phyloP scores from a whole-genome alignment of 139 green algal genomes.

The Tetratostichococcus sp. region DNA sequence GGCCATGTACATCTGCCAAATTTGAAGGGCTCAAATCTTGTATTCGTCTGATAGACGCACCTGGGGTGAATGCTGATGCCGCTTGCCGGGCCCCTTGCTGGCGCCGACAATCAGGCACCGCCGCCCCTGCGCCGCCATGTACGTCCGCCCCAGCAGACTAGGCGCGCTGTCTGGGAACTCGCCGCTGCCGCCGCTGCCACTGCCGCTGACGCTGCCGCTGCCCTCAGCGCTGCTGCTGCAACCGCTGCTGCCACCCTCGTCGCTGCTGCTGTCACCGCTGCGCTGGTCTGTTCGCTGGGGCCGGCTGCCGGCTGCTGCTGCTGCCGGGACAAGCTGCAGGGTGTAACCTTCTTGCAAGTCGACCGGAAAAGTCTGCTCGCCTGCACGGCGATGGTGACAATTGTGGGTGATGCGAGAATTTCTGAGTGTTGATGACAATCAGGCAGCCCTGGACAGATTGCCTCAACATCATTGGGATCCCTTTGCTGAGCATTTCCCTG shows the following conservation, averaged over 20 bases:
- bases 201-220: neutral
- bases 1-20: constrained; percentile 68
- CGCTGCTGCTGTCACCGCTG: neutral
- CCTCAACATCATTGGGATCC: too few species aligned
- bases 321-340: constrained; percentile 36
- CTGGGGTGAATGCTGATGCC: neutral
- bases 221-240: neutral
- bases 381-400: too few species aligned
- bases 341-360: constrained; percentile 61
- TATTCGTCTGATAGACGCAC: too few species aligned
- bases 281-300: too few species aligned
- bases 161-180: constrained; percentile 18
- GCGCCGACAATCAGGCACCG: constrained; percentile 58
- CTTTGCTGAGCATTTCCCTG: too few species aligned
- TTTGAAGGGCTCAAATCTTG: too few species aligned
- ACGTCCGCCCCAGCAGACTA: constrained; percentile 71
- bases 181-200: too few species aligned
- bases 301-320: too few species aligned
- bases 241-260: neutral
- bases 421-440: too few species aligned
- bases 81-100: constrained; percentile 49
- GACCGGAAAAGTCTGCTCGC: constrained; percentile 30
- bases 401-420: too few species aligned
- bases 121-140: constrained; percentile 54
- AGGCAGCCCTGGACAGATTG: too few species aligned